Conservation (phyloP, 192 early-diverging fungal species). For the Rhizophagus prolifer region DNA sequence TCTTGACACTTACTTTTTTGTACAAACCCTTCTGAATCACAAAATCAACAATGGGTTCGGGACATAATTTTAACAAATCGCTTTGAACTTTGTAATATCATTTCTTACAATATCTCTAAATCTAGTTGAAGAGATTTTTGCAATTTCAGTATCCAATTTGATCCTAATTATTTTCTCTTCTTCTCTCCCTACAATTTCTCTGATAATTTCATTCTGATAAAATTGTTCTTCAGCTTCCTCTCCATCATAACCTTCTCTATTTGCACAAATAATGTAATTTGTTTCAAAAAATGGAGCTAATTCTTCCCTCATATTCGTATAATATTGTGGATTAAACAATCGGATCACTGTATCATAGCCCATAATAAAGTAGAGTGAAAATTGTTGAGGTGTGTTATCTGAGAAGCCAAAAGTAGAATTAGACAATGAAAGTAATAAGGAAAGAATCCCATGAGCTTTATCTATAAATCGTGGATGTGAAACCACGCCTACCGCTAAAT, state of each 20-base stretch:
- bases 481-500: conserved; percentile 56
- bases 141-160: conserved; percentile 15
- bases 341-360: conserved; percentile 80
- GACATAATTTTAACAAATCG: neutral
- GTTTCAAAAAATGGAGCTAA: conserved; percentile 61
- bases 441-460: conserved; percentile 54
- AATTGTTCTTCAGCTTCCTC: conserved; percentile 4
- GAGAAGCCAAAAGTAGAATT: neutral
- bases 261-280: conserved; percentile 47
- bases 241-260: conserved; percentile 39
- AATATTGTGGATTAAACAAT: conserved; percentile 77
- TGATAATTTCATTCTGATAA: neutral
- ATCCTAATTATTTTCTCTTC: conserved; percentile 1
- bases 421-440: neutral
- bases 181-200: neutral
- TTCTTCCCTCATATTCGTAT: conserved; percentile 44
- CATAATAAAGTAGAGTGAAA: conserved; percentile 66
- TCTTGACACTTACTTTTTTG: neutral
- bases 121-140: conserved; percentile 3
- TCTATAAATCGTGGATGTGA: conserved; percentile 69
- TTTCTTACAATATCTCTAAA: conserved; percentile 5
- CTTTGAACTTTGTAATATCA: too few species aligned
- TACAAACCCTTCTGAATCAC: neutral
- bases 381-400: conserved; percentile 13
- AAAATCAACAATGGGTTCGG: neutral